These are phyloP conservation scores for Stipa capillata DNA, from an alignment of 176 grass and related monocot genomes.

Conservation along the genomic window DNA sequence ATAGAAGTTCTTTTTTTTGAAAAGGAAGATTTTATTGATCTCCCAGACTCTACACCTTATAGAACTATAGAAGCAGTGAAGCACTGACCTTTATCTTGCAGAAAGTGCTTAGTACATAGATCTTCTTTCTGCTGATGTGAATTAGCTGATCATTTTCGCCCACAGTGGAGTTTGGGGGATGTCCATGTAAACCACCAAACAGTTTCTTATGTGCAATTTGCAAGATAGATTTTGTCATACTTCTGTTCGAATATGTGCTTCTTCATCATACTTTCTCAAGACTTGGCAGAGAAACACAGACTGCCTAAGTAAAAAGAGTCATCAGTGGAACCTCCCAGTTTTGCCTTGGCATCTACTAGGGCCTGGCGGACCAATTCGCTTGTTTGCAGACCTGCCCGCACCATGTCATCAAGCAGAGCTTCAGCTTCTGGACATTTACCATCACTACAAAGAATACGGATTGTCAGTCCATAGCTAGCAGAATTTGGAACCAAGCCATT, in stretches of 20 bases:
- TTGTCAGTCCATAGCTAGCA: conserved; percentile 50
- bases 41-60: too few relatives aligned
- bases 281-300: background rate
- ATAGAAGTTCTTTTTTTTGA: too few relatives aligned
- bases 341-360: conserved; percentile 45
- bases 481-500: conserved; percentile 51
- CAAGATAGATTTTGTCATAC: background rate
- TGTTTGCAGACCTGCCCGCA: conserved; percentile 33
- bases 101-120: background rate
- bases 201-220: background rate
- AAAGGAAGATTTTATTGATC: too few relatives aligned
- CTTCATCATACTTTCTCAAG: background rate
- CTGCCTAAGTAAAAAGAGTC: conserved; percentile 14
- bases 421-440: conserved; percentile 53
- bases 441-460: conserved; percentile 60
- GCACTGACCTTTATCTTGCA: background rate
- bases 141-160: background rate
- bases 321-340: background rate
- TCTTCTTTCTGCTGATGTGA: background rate
- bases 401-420: conserved; percentile 47
- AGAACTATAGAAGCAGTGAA: background rate
- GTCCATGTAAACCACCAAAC: background rate
- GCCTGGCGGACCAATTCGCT: conserved; percentile 23
- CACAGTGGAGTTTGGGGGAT: background rate
- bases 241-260: background rate